Conservation (phyloP, 1,139 yeast genomes). For the Kluyveromyces sp. region DNA sequence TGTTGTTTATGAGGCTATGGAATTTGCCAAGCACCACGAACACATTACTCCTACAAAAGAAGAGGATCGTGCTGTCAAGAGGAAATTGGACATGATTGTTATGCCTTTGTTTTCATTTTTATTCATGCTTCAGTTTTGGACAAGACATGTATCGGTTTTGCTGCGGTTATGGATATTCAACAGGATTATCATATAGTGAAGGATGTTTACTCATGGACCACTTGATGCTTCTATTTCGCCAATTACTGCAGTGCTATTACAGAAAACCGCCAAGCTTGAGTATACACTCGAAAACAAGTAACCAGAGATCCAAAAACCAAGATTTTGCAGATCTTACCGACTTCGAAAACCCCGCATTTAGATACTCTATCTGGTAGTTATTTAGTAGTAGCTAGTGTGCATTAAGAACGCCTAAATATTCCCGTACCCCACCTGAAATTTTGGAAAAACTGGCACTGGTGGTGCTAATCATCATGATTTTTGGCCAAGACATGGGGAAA, state of each 20-base stretch:
- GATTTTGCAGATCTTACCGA: constrained; percentile 42
- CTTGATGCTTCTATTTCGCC: constrained; percentile 44
- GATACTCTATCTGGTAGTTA: constrained; percentile 23
- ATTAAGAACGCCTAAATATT: background rate
- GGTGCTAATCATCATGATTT: no score
- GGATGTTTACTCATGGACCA: constrained; percentile 48
- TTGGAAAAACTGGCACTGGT: no score
- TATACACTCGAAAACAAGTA: no score
- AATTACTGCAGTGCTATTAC: constrained; percentile 32
- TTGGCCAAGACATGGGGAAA: no score
- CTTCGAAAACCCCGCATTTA: constrained; percentile 36
- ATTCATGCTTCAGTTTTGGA: constrained; percentile 59
- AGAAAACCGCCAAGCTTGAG: constrained; percentile 13
- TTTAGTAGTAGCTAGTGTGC: background rate
- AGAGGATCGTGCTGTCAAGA: constrained; percentile 32
- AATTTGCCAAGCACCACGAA: constrained; percentile 22
- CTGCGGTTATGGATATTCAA: constrained; percentile 51
- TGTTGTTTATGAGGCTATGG: constrained; percentile 36
- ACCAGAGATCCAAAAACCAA: constrained; percentile 20
- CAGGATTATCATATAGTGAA: constrained; percentile 43
- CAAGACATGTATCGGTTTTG: constrained; percentile 50
- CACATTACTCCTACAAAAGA: constrained; percentile 23
- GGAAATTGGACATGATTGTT: constrained; percentile 48
- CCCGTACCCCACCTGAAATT: no score
- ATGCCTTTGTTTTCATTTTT: constrained; percentile 49